A percentile compares a stretch with the other conserved stretches of the same genome.
These are phyloP conservation scores for Hepatocystis sp. DNA, from an alignment of 169 alveolate genomes.

Conservation along the genomic window DNA sequence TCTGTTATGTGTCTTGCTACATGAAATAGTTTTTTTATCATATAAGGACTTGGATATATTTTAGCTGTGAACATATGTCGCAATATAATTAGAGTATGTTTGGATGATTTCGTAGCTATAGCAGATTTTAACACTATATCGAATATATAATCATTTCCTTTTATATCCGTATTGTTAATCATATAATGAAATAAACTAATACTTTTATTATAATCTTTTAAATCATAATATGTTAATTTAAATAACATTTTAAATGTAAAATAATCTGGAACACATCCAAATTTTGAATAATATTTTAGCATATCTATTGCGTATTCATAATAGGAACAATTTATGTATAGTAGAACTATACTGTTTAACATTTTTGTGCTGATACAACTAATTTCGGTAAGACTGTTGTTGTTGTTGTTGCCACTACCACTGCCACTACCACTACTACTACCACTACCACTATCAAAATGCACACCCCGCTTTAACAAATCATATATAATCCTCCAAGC, in stretches of 20 bases:
- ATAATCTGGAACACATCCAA: slow-evolving; percentile 74
- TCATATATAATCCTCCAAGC: slow-evolving; percentile 86
- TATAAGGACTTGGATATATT: slow-evolving; percentile 86
- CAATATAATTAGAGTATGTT: slow-evolving; percentile 78
- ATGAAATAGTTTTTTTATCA: slow-evolving; percentile 80
- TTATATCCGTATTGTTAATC: slow-evolving; percentile 22
- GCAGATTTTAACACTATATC: slow-evolving; percentile 37
- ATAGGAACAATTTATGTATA: slow-evolving; percentile 86
- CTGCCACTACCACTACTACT: no score
- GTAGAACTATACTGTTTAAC: slow-evolving; percentile 83
- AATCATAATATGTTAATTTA: slow-evolving; percentile 53
- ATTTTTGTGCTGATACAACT: slow-evolving; percentile 25
- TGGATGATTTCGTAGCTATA: slow-evolving; percentile 76
- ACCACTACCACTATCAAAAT: not conserved
- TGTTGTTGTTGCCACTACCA: no score
- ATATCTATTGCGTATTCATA: slow-evolving; percentile 87
- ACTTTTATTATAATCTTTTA: slow-evolving; percentile 76
- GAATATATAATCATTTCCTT: slow-evolving; percentile 27
- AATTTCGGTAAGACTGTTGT: not conserved
- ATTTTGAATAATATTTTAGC: slow-evolving; percentile 81
- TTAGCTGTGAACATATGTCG: slow-evolving; percentile 83
- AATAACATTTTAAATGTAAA: slow-evolving; percentile 71
- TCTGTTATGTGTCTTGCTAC: slow-evolving; percentile 87
- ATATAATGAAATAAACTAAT: slow-evolving; percentile 29
- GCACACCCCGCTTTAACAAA: slow-evolving; percentile 13